Evolutionary conservation across 1,139 yeast species (phyloP).

Genomic region (Candida labiduridarum): DNA sequence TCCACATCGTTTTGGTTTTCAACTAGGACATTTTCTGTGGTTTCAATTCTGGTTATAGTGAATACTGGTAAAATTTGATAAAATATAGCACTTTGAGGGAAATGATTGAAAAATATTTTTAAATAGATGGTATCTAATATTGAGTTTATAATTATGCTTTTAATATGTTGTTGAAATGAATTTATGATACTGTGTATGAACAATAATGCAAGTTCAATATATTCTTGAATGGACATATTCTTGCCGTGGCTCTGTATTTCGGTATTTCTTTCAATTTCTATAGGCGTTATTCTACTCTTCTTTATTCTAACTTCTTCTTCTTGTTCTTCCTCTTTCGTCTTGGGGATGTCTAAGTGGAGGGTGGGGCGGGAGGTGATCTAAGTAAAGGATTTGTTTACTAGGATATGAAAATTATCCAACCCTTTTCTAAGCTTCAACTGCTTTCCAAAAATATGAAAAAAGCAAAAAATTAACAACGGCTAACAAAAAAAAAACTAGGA

Average conservation of each 20-base stretch:
- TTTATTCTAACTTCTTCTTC: background rate
- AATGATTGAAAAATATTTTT: background rate
- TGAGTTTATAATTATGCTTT: conserved; percentile 2
- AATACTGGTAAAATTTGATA: conserved; percentile 2
- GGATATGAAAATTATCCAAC: no score
- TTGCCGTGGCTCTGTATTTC: background rate
- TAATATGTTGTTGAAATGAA: background rate
- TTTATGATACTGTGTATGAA: background rate
- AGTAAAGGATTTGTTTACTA: background rate
- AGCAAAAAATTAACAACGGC: background rate
- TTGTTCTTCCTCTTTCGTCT: no score
- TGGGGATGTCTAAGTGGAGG: background rate
- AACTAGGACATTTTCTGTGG: background rate
- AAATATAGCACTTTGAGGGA: background rate
- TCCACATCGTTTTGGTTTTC: background rate
- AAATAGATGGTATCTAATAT: conserved; percentile 3
- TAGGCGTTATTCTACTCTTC: background rate
- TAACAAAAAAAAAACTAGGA: background rate
- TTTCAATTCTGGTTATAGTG: background rate
- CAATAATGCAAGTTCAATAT: conserved; percentile 5
- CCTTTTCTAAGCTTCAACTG: no score
- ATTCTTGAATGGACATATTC: conserved; percentile 6
- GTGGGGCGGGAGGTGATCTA: background rate
- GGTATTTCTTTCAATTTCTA: background rate
- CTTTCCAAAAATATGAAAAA: background rate